phyloP scores from a whole-genome alignment of 1,139 yeast species.

The Suhomyces kunorum region DNA sequence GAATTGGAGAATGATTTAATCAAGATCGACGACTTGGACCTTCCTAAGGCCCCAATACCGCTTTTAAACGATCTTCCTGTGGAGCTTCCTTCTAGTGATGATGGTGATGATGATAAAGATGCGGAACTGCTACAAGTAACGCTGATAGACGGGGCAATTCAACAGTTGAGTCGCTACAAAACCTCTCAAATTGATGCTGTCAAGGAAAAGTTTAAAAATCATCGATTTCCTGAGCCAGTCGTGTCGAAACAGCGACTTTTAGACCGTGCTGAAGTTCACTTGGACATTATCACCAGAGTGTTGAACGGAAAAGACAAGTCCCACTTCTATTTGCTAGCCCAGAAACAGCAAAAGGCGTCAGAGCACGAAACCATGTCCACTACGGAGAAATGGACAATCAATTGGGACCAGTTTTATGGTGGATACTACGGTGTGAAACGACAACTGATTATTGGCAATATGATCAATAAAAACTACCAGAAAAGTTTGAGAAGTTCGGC shows the following conservation, averaged over 20 bases:
- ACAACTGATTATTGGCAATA: constrained; percentile 51
- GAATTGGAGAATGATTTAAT: constrained; percentile 18
- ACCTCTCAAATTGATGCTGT: constrained; percentile 18
- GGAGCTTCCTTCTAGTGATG: constrained; percentile 5
- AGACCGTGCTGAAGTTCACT: constrained; percentile 29
- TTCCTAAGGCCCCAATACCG: neutral
- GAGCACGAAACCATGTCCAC: constrained; percentile 46
- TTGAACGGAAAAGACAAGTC: constrained; percentile 49
- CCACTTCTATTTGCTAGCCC: constrained; percentile 51
- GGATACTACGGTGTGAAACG: constrained; percentile 65
- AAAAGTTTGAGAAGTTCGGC: constrained; percentile 28
- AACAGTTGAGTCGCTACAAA: constrained; percentile 18
- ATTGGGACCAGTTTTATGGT: constrained; percentile 51
- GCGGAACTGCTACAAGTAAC: constrained; percentile 1
- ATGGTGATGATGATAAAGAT: constrained; percentile 2
- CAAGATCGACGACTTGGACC: constrained; percentile 14
- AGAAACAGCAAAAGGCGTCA: constrained; percentile 37
- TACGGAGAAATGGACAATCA: constrained; percentile 48
- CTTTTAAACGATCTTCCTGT: constrained; percentile 6
- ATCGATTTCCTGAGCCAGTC: constrained; percentile 30
- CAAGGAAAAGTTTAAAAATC: constrained; percentile 23
- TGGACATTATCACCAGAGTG: constrained; percentile 41
- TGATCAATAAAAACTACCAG: constrained; percentile 32
- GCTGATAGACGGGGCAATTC: constrained; percentile 15
- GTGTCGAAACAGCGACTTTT: constrained; percentile 26